Conservation (phyloP, 768 basidiomycete genomes). For the Tremella mesenterica region DNA sequence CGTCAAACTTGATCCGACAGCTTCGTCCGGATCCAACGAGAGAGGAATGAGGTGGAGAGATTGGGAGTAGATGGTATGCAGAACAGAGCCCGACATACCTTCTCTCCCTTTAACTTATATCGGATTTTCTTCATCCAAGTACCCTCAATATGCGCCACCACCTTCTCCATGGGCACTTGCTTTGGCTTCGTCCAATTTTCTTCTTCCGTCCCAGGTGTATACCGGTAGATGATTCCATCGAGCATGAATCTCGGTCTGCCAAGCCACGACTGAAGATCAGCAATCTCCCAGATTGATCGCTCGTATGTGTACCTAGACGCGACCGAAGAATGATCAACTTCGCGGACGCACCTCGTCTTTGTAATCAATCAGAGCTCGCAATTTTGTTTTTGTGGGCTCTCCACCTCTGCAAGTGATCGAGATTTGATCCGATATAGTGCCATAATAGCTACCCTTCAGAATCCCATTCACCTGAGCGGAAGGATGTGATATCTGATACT, state of each 20-base stretch:
- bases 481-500: slow-evolving; percentile 83
- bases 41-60: not conserved
- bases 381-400: slow-evolving; percentile 49
- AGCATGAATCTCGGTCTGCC: slow-evolving; percentile 73
- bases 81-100: slow-evolving; percentile 36
- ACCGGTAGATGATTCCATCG: slow-evolving; percentile 83
- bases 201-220: slow-evolving; percentile 55
- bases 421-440: slow-evolving; percentile 51
- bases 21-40: not conserved
- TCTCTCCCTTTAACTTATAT: slow-evolving; percentile 54
- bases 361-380: slow-evolving; percentile 81
- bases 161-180: slow-evolving; percentile 69
- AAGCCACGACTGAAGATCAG: slow-evolving; percentile 64
- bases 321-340: not conserved
- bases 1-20: not conserved
- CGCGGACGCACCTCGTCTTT: slow-evolving; percentile 78
- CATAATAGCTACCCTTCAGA: slow-evolving; percentile 80
- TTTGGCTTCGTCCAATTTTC: slow-evolving; percentile 53
- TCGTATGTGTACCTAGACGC: too few relatives aligned
- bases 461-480: slow-evolving; percentile 84
- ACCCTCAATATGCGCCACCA: slow-evolving; percentile 79
- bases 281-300: not conserved
- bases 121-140: slow-evolving; percentile 75
- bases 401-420: slow-evolving; percentile 67
- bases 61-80: not conserved